These are phyloP conservation scores for Conticribra guillardii DNA, from an alignment of 108 stramenopile genomes.

Conservation along the genomic window DNA sequence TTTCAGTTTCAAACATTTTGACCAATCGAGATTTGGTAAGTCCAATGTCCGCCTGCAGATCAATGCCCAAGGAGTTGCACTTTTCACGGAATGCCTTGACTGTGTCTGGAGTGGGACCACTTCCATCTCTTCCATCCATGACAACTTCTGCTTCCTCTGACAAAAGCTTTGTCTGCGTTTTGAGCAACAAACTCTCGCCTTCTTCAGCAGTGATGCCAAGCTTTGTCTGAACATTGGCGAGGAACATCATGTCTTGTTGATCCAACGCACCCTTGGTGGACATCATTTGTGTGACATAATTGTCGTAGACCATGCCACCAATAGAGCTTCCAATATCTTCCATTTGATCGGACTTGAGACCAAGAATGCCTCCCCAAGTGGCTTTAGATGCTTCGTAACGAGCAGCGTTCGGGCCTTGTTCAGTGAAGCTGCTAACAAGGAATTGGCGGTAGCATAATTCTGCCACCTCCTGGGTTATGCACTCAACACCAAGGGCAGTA, in stretches of 20 bases:
- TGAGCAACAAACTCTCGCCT: conserved; percentile 72
- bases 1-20: conserved; percentile 79
- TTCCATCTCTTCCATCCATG: conserved; percentile 45
- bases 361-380: conserved; percentile 87
- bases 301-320: conserved; percentile 85
- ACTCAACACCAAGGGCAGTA: conserved; percentile 70
- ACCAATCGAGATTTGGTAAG: conserved; percentile 67
- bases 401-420: conserved; percentile 69
- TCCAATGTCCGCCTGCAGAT: conserved; percentile 76
- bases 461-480: conserved; percentile 70
- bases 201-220: conserved; percentile 78
- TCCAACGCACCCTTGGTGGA: conserved; percentile 81
- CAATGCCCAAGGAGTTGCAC: conserved; percentile 87
- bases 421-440: conserved; percentile 82
- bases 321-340: conserved; percentile 81
- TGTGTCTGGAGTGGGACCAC: conserved; percentile 57
- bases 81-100: conserved; percentile 89
- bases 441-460: conserved; percentile 86
- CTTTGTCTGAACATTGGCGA: conserved; percentile 86
- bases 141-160: conserved; percentile 73
- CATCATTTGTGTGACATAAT: conserved; percentile 82
- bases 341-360: conserved; percentile 73
- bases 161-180: conserved; percentile 86
- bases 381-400: conserved; percentile 73
- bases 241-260: conserved; percentile 95